phyloP scores from a whole-genome alignment of 805 yeast genomes.

The Candida arabinofermentans region DNA sequence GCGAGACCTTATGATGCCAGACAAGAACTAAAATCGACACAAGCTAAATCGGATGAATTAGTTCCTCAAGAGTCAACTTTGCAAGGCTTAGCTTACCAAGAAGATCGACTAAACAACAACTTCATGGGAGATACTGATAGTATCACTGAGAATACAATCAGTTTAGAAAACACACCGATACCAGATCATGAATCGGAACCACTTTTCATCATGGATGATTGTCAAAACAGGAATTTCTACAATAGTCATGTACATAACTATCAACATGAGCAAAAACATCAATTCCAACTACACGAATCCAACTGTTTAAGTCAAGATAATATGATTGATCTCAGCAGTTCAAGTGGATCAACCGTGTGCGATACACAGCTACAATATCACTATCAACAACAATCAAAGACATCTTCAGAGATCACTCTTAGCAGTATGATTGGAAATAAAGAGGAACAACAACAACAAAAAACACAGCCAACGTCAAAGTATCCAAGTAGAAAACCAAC shows the following conservation, averaged over 20 bases:
- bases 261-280: background rate
- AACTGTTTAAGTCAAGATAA: too few relatives aligned
- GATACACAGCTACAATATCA: background rate
- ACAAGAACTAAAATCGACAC: slow-evolving; percentile 8
- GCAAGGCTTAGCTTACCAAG: too few relatives aligned
- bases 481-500: slow-evolving; percentile 1
- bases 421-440: too few relatives aligned
- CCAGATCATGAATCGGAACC: background rate
- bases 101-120: too few relatives aligned
- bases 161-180: background rate
- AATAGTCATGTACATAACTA: slow-evolving; percentile 3
- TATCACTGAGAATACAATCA: background rate
- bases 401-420: too few relatives aligned
- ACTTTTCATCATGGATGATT: background rate
- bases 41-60: background rate
- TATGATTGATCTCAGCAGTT: too few relatives aligned
- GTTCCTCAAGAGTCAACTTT: background rate
- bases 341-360: too few relatives aligned
- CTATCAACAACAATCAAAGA: too few relatives aligned
- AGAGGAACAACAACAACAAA: background rate
- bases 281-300: background rate
- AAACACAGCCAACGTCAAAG: background rate
- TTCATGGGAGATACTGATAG: background rate
- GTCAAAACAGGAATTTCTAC: slow-evolving; percentile 1
- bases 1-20: slow-evolving; percentile 34